Base-by-base conservation (phyloP, 768 basidiomycete species). In the Calocera cornea region DNA sequence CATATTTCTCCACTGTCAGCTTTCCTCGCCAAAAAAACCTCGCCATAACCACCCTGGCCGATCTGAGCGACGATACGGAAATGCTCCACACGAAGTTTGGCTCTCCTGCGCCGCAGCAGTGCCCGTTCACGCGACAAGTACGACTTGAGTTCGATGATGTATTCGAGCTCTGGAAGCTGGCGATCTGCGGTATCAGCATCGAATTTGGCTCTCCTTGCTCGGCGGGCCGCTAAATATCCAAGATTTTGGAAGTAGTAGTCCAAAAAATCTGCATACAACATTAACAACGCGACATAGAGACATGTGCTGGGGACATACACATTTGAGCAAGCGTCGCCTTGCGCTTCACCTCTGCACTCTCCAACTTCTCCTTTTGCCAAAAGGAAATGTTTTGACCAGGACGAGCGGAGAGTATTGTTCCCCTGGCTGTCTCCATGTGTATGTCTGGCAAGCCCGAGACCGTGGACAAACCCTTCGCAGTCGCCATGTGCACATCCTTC, bases 51-150 rank as follows among this genome's bases (percentile, higher is more conserved):
- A 14, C 97, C 97, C 78, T 99, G 97, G 1, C 97, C 97, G 63
- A 99, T 93, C 77, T 99, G 97, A 0, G 94, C 93, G 70, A 99
- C 95, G 76, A 99, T 95, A 74, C 97, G 92, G 77, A 99, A 99
- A 73, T 95, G 91, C 64, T 97, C 92, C 29, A 99, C 86, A 68
- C 86, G 85, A 47, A 98, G 82, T 75, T 97, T 99, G 12, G 95
- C 87, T 40, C 97, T 83, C n/a, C 97, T 84, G 69, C 89, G 87
- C 66, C 97, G 83, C n/a, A 99, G 81, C 8, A 97, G 75, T 2
- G 95, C 95, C 16, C 95, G 88, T 77, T 99, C 97, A 29, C 94
- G 85, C 1, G 94, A 95, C 70, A 87, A 88, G 77, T 99, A 98
- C 0, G 91, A 92, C 74, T 87, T 89, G 81, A 92, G 89, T 75